These are phyloP conservation scores for Nicotiana rustica DNA, from an alignment of 305 asterid species.

Conservation along the genomic window DNA sequence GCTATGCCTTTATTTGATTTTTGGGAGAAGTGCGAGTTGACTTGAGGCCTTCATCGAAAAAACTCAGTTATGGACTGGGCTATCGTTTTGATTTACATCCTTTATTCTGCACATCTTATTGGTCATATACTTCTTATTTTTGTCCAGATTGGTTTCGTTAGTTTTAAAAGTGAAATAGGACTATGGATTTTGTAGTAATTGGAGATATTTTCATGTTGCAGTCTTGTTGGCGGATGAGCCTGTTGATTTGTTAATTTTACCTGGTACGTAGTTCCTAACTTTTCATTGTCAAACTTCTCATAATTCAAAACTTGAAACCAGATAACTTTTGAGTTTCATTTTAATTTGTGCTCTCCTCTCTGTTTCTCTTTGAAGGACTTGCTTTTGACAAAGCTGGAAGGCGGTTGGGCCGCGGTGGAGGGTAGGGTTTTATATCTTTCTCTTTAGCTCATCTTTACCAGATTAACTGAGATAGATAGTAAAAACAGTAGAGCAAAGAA, in stretches of 20 bases:
- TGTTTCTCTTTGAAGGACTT: slow-evolving; percentile 56
- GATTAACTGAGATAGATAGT: background rate
- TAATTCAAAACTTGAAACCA: background rate
- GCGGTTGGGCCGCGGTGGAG: slow-evolving; percentile 97
- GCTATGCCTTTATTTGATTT: background rate
- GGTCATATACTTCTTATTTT: background rate
- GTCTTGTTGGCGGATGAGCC: slow-evolving; percentile 85
- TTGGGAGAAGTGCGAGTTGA: background rate
- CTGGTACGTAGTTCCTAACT: slow-evolving; percentile 59
- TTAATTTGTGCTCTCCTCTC: background rate
- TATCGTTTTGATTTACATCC: background rate
- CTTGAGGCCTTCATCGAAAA: background rate
- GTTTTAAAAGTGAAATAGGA: background rate
- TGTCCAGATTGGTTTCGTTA: background rate
- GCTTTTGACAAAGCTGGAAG: slow-evolving; percentile 90
- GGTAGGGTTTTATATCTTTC: slow-evolving; percentile 58
- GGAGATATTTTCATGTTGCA: slow-evolving; percentile 46
- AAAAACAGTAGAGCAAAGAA: background rate
- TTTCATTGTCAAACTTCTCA: background rate
- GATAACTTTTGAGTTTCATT: background rate
- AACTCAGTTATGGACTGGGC: background rate
- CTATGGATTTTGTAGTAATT: background rate
- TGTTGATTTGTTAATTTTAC: slow-evolving; percentile 83
- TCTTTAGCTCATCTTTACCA: background rate
- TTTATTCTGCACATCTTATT: background rate